Evolutionary conservation across 345 rosid genomes (phyloP), one percentile per base, ranked within the genome.

Genomic region (Citrus australasica): DNA sequence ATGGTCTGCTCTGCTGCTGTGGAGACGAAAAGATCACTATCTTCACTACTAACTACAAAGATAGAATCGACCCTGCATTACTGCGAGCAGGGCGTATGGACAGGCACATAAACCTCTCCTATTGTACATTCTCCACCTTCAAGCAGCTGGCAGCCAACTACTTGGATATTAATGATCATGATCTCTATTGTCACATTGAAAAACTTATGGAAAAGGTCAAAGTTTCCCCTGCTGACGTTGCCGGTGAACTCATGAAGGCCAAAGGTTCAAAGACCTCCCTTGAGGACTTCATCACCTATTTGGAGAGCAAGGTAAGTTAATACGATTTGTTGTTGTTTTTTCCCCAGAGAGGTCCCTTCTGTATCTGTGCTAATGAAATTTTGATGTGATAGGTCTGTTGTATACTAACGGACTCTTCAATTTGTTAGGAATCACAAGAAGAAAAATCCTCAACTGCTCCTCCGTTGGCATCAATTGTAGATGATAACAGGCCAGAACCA

Each of bases 61-160:
- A 88, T 37, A 68, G 79, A 16, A 74, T 88, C 3, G 91, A 86
- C 40, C 84, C 86, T 11, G 87, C 91, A 0, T 60, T 87, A 74
- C 66, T 84, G n/a, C 78, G 89, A 79, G 79, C 87, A 1, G 89
- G 89, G 1, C 89, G 85, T 0, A 87, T 87, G 87, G 89, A 87
- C 64, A 65, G 70, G 78, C 89, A 87, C 76, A 79, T 86, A 46
- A 37, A 72, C 72, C 48, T 86, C 30, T 80, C 84, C 1, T 86
- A 86, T 19, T 84, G 89, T 78, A 84, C 89, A 30, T 76, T 75
- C 69, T 86, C 87, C 13, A 79, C 77, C 30, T 83, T 86, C 81
- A 86, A 83, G 86, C 87, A 82, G 76, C 84, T 84, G 2, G 87
- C 83, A n/a, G 64, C 71, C 11, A 86, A 37, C 66, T 84, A 84